Base-by-base conservation (phyloP, 805 yeast species). In the Starmerella bacillaris region DNA sequence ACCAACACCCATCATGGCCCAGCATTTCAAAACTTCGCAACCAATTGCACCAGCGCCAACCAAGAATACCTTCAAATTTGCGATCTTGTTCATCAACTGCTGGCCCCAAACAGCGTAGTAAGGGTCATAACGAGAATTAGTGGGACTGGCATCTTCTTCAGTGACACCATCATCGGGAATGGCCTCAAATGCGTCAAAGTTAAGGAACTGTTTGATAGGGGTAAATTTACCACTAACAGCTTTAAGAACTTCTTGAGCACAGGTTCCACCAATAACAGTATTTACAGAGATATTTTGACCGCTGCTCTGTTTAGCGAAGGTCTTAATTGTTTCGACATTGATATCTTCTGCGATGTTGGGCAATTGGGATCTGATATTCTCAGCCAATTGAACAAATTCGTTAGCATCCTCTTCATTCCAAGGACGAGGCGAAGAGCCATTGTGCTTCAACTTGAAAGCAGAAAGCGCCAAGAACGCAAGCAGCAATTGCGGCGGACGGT, bases 1-100 rank as follows among this genome's bases (percentile, higher is more conserved):
- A 24, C 93, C 96, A 35, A 89, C 61, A 30, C 98, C 98, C 70
- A 84, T 67, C 68, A 89, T 68, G 4, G 98, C 94, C 96, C 96
- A 89, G 53, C 82, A 84, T 60, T 89, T 89, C 51, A 89, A 65
- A 84, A 89, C 86, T 60, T 89, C 98, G 63, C 98, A 89, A 27
- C 98, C 98, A 63, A 89, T 89, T 15, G 98, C 98, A 54, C 98
- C 98, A 2, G 95, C 83, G 30, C 98, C 98, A 27, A 89, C 98
- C 45, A 89, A 63, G 57, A 89, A 86, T 3, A 84, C 82, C 29
- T 72, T 76, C 43, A 78, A 61, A 56, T 84, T 80, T 26, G 79
- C 70, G 38, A 89, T 60, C 30, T 60, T 61, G 50, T 76, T 71
- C 53, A 82, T 86, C 58, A 70, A 80, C 29, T 70, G 70, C 33